A percentile compares a stretch with the other conserved stretches of the same genome.
Evolutionary conservation across 139 green algal genomes (phyloP).

Genomic region (Nannochloris sp.): DNA sequence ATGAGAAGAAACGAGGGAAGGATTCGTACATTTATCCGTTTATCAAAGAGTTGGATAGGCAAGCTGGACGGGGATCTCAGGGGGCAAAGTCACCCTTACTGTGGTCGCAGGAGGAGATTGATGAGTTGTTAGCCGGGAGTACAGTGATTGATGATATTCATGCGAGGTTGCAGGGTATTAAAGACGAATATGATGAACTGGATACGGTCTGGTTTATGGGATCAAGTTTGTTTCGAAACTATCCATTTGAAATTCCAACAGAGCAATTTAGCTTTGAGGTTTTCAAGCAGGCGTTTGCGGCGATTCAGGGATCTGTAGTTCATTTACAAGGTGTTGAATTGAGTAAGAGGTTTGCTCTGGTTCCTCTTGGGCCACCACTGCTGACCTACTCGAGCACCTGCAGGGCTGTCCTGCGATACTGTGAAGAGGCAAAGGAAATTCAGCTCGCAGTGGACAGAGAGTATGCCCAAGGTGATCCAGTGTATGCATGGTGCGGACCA

Average conservation of each 20-base stretch:
- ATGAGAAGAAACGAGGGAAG: constrained; percentile 87
- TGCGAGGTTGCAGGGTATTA: constrained; percentile 58
- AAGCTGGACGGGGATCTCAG: constrained; percentile 26
- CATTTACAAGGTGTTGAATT: constrained; percentile 80
- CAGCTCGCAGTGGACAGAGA: constrained; percentile 59
- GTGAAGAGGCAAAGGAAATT: constrained; percentile 39
- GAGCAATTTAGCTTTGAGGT: constrained; percentile 78
- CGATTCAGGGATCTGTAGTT: constrained; percentile 83
- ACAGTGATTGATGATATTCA: constrained; percentile 60
- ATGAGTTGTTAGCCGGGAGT: constrained; percentile 55
- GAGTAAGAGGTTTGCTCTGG: constrained; percentile 82
- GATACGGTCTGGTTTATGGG: constrained; percentile 85
- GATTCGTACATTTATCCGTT: constrained; percentile 68
- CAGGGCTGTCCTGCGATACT: constrained; percentile 71
- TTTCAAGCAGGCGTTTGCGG: constrained; percentile 85
- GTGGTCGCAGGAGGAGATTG: constrained; percentile 66
- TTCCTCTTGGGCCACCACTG: constrained; percentile 83
- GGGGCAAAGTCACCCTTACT: constrained; percentile 74
- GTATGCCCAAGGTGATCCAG: constrained; percentile 55
- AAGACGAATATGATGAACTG: constrained; percentile 79
- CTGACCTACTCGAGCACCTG: constrained; percentile 68
- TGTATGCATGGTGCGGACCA: constrained; percentile 87
- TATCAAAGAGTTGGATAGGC: constrained; percentile 84
- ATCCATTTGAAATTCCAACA: constrained; percentile 82
- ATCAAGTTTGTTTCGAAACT: constrained; percentile 20